These are phyloP conservation scores for Yamagishiella unicocca DNA, from an alignment of 139 green algal genomes.

Conservation along the genomic window DNA sequence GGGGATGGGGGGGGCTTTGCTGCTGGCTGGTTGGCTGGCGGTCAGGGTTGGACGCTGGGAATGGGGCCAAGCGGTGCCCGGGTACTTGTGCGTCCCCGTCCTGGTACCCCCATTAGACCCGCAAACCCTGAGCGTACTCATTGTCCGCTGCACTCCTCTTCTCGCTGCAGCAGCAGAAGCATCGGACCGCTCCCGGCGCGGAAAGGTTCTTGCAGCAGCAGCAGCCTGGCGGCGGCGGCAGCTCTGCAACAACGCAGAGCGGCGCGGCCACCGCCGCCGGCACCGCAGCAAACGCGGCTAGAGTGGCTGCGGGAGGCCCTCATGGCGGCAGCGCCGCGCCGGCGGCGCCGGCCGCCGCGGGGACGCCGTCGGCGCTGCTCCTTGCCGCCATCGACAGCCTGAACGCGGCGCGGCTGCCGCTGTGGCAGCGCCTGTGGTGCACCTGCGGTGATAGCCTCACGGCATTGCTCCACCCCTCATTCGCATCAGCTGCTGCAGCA, in stretches of 20 bases:
- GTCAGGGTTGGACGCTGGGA: too few relatives aligned
- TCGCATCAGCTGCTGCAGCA: not conserved
- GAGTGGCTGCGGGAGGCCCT: not conserved
- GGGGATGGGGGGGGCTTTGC: too few relatives aligned
- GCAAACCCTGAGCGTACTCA: too few relatives aligned
- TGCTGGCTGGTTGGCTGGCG: too few relatives aligned
- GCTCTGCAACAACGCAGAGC: not conserved
- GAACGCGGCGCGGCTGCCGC: not conserved
- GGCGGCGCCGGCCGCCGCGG: not conserved
- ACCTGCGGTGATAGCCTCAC: not conserved
- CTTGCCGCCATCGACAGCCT: not conserved
- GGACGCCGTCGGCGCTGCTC: not conserved
- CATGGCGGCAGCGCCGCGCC: too few relatives aligned
- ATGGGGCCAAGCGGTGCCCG: too few relatives aligned
- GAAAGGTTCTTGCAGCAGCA: not conserved
- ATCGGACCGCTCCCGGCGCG: not conserved
- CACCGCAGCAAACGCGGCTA: not conserved
- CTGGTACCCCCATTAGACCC: too few relatives aligned
- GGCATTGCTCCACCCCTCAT: not conserved
- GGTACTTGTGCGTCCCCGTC: too few relatives aligned
- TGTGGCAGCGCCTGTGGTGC: constrained; percentile 45
- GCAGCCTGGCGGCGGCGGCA: not conserved
- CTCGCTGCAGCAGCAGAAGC: not conserved
- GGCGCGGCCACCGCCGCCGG: not conserved
- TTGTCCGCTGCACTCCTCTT: too few relatives aligned